Evolutionary conservation across 2,329 filamentous ascomycete genomes (phyloP).

Genomic region (Mycosphaerelloides madeirae): DNA sequence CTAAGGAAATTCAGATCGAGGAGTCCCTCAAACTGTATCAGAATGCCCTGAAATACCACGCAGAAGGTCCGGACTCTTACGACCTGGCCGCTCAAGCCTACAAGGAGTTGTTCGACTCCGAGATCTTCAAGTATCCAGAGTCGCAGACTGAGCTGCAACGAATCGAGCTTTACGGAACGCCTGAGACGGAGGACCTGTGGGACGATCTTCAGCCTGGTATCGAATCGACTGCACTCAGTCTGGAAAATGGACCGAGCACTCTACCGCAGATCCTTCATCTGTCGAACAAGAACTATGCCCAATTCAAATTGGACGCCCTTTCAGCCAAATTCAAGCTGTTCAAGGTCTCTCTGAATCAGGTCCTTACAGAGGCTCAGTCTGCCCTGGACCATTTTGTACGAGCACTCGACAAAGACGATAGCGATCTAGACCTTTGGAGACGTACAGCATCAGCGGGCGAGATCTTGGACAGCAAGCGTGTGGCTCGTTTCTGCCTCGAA

Average conservation of each 20-base stretch:
- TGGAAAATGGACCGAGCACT: conserved; percentile 72
- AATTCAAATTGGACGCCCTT: conserved; percentile 71
- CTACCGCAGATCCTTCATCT: conserved; percentile 87
- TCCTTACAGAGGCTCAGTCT: conserved; percentile 35
- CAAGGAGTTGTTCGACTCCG: conserved; percentile 76
- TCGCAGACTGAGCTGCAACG: conserved; percentile 79
- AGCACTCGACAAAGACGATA: conserved; percentile 61
- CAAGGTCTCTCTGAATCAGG: conserved; percentile 25
- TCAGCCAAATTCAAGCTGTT: conserved; percentile 23
- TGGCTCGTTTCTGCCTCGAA: conserved; percentile 59
- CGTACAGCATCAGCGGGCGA: conserved; percentile 55
- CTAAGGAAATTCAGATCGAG: conserved; percentile 93
- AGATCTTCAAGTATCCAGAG: conserved; percentile 90
- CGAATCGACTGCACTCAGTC: conserved; percentile 40
- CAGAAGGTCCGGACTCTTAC: conserved; percentile 74
- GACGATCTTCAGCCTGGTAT: conserved; percentile 38
- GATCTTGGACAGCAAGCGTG: conserved; percentile 53
- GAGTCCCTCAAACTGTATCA: conserved; percentile 95
- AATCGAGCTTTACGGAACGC: conserved; percentile 51
- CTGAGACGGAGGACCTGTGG: conserved; percentile 36
- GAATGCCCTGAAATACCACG: conserved; percentile 81
- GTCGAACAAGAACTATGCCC: conserved; percentile 90
- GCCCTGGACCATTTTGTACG: conserved; percentile 55
- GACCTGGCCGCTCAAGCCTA: conserved; percentile 77
- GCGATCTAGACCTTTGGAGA: conserved; percentile 60